phyloP scores from a whole-genome alignment of 2,329 filamentous ascomycete species.

The Xylaria sp. region DNA sequence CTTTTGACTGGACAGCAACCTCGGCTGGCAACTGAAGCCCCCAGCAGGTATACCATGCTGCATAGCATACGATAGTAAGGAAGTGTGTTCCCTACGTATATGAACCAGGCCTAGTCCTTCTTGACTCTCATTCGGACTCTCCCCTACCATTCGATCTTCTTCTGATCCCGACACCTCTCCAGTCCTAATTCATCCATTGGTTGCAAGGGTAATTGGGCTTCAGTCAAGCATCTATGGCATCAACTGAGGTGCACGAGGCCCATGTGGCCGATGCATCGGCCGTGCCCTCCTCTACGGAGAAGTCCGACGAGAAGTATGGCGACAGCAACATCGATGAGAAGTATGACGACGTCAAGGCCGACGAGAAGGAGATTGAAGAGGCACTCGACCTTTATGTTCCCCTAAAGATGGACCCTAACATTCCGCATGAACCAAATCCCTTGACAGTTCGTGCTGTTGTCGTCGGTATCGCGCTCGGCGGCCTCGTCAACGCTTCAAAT shows the following conservation, averaged over 20 bases:
- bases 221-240: constrained; percentile 40
- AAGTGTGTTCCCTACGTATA: constrained; percentile 31
- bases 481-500: constrained; percentile 66
- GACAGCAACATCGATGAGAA: constrained; percentile 44
- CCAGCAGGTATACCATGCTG: not conserved
- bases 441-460: constrained; percentile 63
- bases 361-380: constrained; percentile 45
- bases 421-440: constrained; percentile 53
- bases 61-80: not conserved
- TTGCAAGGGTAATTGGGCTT: constrained; percentile 35
- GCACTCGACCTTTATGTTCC: constrained; percentile 55
- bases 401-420: constrained; percentile 50
- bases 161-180: constrained; percentile 22
- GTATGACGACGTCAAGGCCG: constrained; percentile 44
- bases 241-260: constrained; percentile 40
- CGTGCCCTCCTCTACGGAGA: constrained; percentile 28
- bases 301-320: constrained; percentile 40
- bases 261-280: constrained; percentile 38
- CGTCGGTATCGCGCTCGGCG: constrained; percentile 62
- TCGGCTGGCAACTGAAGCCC: not conserved
- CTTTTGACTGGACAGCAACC: constrained; percentile 6
- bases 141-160: constrained; percentile 11
- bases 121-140: not conserved
- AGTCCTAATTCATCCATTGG: constrained; percentile 29
- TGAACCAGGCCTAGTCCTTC: constrained; percentile 27